Conservation (phyloP, 768 basidiomycete species). For the Psilocybe tampanensis region DNA sequence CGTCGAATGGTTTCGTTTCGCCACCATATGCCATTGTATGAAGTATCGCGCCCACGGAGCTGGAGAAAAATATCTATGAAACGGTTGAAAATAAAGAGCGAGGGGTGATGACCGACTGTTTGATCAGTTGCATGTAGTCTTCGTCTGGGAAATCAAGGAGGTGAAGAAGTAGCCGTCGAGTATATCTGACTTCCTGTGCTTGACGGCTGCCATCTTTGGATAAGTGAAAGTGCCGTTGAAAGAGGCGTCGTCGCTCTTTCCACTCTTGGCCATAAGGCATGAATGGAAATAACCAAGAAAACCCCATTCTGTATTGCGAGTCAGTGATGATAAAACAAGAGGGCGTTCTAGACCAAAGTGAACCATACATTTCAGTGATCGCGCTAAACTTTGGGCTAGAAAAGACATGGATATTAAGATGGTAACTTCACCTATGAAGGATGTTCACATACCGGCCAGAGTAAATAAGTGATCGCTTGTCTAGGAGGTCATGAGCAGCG, state of each 20-base stretch:
- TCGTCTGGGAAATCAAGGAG: constrained; percentile 35
- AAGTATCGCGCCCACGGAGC: constrained; percentile 39
- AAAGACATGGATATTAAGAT: neutral
- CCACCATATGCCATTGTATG: constrained; percentile 47
- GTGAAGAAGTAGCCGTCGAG: constrained; percentile 30
- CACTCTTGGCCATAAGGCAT: constrained; percentile 40
- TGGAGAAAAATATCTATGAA: constrained; percentile 11
- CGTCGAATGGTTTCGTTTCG: constrained; percentile 34
- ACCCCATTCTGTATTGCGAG: constrained; percentile 33
- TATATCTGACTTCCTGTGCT: constrained; percentile 25
- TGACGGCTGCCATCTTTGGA: constrained; percentile 22
- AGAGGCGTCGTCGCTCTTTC: constrained; percentile 39
- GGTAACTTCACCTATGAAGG: neutral
- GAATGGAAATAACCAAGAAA: constrained; percentile 36
- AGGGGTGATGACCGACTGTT: constrained; percentile 32
- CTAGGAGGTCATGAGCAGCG: constrained; percentile 21
- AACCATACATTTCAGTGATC: constrained; percentile 20
- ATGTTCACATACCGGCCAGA: constrained; percentile 15
- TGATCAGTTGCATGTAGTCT: constrained; percentile 33
- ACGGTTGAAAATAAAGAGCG: neutral
- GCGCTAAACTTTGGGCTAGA: constrained; percentile 19
- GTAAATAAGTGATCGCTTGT: constrained; percentile 24
- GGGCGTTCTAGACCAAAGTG: no score
- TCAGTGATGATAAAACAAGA: no score
- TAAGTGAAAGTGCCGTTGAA: constrained; percentile 42